phyloP scores from a whole-genome alignment of 2,329 filamentous ascomycete species.

The Dichotomopilus funicola region DNA sequence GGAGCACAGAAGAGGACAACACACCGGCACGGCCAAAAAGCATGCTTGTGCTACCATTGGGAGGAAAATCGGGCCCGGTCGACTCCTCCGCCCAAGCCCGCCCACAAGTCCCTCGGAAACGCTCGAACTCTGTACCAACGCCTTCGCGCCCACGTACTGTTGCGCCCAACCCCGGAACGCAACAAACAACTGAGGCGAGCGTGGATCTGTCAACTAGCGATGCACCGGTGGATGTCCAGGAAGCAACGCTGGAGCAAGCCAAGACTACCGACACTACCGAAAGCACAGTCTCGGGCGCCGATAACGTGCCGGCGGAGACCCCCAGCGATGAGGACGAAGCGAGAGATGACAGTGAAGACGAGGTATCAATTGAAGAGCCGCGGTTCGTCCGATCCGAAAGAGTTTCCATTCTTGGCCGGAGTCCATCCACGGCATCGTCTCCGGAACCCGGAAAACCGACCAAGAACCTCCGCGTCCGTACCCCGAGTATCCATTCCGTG shows the following conservation, averaged over 20 bases:
- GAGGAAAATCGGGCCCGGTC: slow-evolving; percentile 28
- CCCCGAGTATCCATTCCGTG: slow-evolving; percentile 48
- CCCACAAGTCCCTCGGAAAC: slow-evolving; percentile 34
- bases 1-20: slow-evolving; percentile 30
- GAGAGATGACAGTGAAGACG: slow-evolving; percentile 40
- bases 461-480: slow-evolving; percentile 35
- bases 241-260: not conserved
- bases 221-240: not conserved
- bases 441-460: slow-evolving; percentile 41
- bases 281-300: not conserved
- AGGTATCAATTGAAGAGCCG: slow-evolving; percentile 51
- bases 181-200: not conserved
- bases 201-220: not conserved
- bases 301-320: not conserved
- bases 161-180: not conserved
- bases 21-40: slow-evolving; percentile 41
- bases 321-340: slow-evolving; percentile 6
- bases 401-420: slow-evolving; percentile 47
- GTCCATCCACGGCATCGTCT: slow-evolving; percentile 38
- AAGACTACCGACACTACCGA: not conserved
- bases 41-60: slow-evolving; percentile 31
- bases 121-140: slow-evolving; percentile 47
- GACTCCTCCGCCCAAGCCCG: slow-evolving; percentile 30
- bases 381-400: slow-evolving; percentile 52
- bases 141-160: slow-evolving; percentile 9